phyloP scores from a whole-genome alignment of 495 filamentous ascomycete genomes.

The Trichoderma reesei region DNA sequence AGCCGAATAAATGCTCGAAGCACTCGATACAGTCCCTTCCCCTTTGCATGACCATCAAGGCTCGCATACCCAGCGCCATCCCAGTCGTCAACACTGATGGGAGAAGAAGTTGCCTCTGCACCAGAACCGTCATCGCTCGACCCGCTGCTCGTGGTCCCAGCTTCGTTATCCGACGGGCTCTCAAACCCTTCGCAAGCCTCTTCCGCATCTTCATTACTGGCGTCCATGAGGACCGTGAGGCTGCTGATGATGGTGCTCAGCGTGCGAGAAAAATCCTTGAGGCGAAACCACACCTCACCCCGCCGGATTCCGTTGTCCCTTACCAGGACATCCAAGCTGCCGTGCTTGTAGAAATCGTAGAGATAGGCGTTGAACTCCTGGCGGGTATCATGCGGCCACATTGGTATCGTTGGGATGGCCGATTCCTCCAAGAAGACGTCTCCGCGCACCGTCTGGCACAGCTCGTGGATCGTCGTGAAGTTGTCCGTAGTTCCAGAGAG shows the following conservation, averaged over 20 bases:
- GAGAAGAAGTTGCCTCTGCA: neutral
- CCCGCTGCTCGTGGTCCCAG: neutral
- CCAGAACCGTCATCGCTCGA: neutral
- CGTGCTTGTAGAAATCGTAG: slow-evolving; percentile 67
- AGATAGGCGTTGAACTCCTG: slow-evolving; percentile 57
- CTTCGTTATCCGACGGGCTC: neutral
- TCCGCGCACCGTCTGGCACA: slow-evolving; percentile 50
- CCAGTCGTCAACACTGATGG: neutral
- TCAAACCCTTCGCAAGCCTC: slow-evolving; percentile 27
- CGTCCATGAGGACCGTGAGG: slow-evolving; percentile 37
- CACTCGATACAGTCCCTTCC: slow-evolving; percentile 44
- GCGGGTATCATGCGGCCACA: slow-evolving; percentile 41
- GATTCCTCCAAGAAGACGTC: slow-evolving; percentile 65
- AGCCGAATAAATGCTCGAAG: slow-evolving; percentile 46
- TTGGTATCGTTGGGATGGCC: slow-evolving; percentile 54
- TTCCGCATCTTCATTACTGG: slow-evolving; percentile 33
- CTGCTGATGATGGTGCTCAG: slow-evolving; percentile 54
- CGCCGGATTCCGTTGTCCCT: slow-evolving; percentile 49
- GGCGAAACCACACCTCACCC: slow-evolving; percentile 55
- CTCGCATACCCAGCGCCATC: neutral
- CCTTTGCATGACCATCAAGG: slow-evolving; percentile 20
- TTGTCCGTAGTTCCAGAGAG: slow-evolving; percentile 56
- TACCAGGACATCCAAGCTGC: slow-evolving; percentile 44
- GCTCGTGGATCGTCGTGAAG: slow-evolving; percentile 51
- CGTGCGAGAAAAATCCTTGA: slow-evolving; percentile 63